Base-by-base conservation (phyloP, 2,329 filamentous ascomycete genomes). In the Tolypocladium endophyticum region DNA sequence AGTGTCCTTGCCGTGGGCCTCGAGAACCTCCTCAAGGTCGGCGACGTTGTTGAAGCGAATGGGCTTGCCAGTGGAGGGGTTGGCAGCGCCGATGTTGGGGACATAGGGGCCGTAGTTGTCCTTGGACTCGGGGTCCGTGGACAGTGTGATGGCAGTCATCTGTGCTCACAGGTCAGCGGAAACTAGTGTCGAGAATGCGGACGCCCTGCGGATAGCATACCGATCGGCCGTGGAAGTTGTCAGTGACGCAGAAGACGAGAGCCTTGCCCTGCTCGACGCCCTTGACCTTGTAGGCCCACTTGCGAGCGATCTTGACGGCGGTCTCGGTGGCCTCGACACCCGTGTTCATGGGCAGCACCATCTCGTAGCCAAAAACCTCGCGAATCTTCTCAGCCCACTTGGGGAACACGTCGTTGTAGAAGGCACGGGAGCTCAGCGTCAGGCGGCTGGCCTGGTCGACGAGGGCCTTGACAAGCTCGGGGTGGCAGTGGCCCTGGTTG, bases 271-370 rank as follows among this genome's bases (percentile, higher is more conserved):
- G 80, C 7, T 90, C 87, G 63, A 97, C 93, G 28, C 87, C 87
- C 82, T 97, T 97, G 72, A 90, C 86, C 78, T 96, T 97, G 82
- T 97, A 97, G 6, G 92, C 92, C 93, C 93, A 97, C 77, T 97
- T 97, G 65, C 93, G 84, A 61, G 93, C 93, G 76, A 97, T 87
- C 82, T 97, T 97, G 77, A 97, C 87, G 16, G 89, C 92, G 0
- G 93, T 97, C 81, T 97, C 93, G 41, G 96, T 92, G 11, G 93
- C 93, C 77, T 97, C 93, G 28, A 93, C 93, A 61, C 93, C 93
- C 2, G 93, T 97, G 80, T 97, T 97, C 92, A 97, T 97, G 65
- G 93, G 93, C 73, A 97, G 77, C 39, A 96, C 91, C 93, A 97
- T 97, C 75, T 97, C 93, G 73, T 95, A 97, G 63, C 91, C 92